These are phyloP conservation scores for Larix sibirica DNA, from an alignment of 83 land plant genomes.

Conservation along the genomic window DNA sequence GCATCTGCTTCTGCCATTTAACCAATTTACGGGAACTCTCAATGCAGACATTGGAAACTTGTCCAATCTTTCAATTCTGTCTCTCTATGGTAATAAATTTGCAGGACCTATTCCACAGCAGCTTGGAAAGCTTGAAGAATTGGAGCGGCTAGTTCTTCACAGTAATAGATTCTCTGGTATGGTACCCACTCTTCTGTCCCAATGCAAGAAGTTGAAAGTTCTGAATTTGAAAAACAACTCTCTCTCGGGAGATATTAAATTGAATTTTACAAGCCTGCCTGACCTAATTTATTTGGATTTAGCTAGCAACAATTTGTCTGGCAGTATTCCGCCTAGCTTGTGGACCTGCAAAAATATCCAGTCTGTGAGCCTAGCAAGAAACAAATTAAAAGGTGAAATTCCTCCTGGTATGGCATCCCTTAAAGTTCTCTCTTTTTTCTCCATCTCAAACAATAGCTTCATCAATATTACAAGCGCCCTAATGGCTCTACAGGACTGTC, in stretches of 20 bases:
- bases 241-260: slow-evolving; percentile 23
- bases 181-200: slow-evolving; percentile 27
- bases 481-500: slow-evolving; percentile 22
- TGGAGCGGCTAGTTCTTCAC: slow-evolving; percentile 24
- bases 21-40: slow-evolving; percentile 23
- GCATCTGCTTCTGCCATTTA: slow-evolving; percentile 19
- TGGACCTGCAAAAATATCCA: slow-evolving; percentile 25
- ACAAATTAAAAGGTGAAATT: slow-evolving; percentile 33
- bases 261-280: slow-evolving; percentile 23
- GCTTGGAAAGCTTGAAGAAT: slow-evolving; percentile 25
- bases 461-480: slow-evolving; percentile 30
- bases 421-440: slow-evolving; percentile 25
- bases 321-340: slow-evolving; percentile 30
- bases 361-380: slow-evolving; percentile 31
- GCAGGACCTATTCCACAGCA: slow-evolving; percentile 33
- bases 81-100: slow-evolving; percentile 27
- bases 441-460: slow-evolving; percentile 38
- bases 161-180: slow-evolving; percentile 34
- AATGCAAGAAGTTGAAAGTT: slow-evolving; percentile 21
- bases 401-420: slow-evolving; percentile 29
- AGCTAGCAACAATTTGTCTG: slow-evolving; percentile 31
- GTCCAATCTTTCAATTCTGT: slow-evolving; percentile 23
- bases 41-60: slow-evolving; percentile 32
- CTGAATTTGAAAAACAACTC: slow-evolving; percentile 42
- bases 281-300: slow-evolving; percentile 39